phyloP scores from a whole-genome alignment of 2,329 filamentous ascomycete species.

The Ophiostoma angusticollis region DNA sequence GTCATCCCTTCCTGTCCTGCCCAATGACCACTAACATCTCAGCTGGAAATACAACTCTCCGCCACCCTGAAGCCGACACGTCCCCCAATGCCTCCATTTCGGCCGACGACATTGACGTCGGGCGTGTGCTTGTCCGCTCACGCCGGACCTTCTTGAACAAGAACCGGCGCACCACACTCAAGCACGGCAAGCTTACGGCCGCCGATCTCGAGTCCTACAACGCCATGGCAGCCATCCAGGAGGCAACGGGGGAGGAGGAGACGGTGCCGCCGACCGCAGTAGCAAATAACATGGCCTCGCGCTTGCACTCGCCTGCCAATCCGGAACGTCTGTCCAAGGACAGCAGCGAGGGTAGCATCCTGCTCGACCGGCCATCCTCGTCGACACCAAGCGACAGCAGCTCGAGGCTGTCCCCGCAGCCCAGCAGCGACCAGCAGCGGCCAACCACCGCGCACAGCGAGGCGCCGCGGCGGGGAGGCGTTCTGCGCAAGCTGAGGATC shows the following conservation, averaged over 20 bases:
- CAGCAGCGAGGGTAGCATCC: conserved; percentile 22
- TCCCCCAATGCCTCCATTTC: conserved; percentile 43
- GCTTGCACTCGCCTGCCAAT: too few species aligned
- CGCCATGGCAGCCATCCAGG: conserved; percentile 12
- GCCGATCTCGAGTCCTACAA: conserved; percentile 12
- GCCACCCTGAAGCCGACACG: conserved; percentile 48
- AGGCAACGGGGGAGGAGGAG: not conserved
- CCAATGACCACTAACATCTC: not conserved
- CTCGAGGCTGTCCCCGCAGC: not conserved
- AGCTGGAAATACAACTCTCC: conserved; percentile 47
- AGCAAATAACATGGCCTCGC: too few species aligned
- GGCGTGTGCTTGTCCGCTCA: conserved; percentile 29
- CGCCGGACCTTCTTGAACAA: conserved; percentile 34
- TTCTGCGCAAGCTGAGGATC: conserved; percentile 12
- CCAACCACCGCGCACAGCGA: not conserved
- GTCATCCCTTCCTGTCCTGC: not conserved
- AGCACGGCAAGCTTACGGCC: conserved; percentile 31
- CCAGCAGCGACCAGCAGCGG: not conserved
- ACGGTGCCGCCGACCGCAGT: too few species aligned
- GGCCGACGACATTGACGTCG: conserved; percentile 37
- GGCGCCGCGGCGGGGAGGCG: not conserved
- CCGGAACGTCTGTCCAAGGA: conserved; percentile 25
- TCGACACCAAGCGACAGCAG: conserved; percentile 1
- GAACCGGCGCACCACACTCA: conserved; percentile 34
- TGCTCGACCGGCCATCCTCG: conserved; percentile 14